Conservation (phyloP, 2,329 filamentous ascomycete species). For the Penicillium sp. region DNA sequence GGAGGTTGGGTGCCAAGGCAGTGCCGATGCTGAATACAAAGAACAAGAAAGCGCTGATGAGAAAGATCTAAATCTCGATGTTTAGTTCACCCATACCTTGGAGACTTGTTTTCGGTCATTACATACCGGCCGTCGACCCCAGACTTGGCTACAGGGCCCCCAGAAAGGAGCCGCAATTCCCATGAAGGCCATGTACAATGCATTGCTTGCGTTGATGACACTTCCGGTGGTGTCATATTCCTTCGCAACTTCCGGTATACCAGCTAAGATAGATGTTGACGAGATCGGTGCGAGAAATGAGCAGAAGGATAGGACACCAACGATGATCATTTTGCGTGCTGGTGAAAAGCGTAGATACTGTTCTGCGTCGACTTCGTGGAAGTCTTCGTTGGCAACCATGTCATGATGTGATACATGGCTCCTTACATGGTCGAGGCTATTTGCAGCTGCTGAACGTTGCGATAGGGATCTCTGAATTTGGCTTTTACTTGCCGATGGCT, state of each 20-base stretch:
- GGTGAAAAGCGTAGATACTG: slow-evolving; percentile 62
- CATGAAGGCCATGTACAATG: slow-evolving; percentile 72
- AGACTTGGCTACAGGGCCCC: slow-evolving; percentile 66
- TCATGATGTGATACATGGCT: slow-evolving; percentile 36
- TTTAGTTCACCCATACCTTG: slow-evolving; percentile 3
- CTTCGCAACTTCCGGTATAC: slow-evolving; percentile 67
- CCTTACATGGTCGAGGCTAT: slow-evolving; percentile 30
- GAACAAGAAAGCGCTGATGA: slow-evolving; percentile 61
- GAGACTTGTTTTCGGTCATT: neutral
- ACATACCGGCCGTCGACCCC: slow-evolving; percentile 56
- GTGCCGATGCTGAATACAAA: slow-evolving; percentile 67
- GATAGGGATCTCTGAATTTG: slow-evolving; percentile 16
- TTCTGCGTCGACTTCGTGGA: slow-evolving; percentile 47
- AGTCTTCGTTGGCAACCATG: slow-evolving; percentile 30
- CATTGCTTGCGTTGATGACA: slow-evolving; percentile 71
- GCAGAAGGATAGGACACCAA: slow-evolving; percentile 67
- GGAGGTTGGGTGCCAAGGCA: slow-evolving; percentile 66
- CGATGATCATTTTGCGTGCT: slow-evolving; percentile 62
- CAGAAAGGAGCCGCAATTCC: slow-evolving; percentile 66
- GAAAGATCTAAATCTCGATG: slow-evolving; percentile 48
- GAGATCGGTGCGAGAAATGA: slow-evolving; percentile 72
- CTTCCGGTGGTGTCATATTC: slow-evolving; percentile 63
- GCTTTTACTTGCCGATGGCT: slow-evolving; percentile 9
- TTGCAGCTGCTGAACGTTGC: slow-evolving; percentile 12
- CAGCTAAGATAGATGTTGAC: slow-evolving; percentile 68